Conservation (phyloP, 768 basidiomycete genomes). For the Suillus decipiens region DNA sequence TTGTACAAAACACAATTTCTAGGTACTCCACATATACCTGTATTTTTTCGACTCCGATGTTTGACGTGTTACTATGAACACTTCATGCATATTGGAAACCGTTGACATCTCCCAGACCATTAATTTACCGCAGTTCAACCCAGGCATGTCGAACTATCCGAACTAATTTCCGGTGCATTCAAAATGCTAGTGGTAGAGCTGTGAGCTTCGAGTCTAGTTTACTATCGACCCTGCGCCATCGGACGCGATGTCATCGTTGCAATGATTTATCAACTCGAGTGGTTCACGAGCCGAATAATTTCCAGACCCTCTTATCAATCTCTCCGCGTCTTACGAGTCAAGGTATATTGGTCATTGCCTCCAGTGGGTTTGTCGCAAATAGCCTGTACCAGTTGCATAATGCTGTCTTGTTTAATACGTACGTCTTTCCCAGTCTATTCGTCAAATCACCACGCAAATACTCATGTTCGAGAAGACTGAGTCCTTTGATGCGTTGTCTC, state of each 20-base stretch:
- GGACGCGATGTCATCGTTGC: neutral
- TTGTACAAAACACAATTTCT: too few relatives aligned
- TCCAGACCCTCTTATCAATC: neutral
- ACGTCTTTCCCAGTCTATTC: neutral
- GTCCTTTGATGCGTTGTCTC: constrained; percentile 28
- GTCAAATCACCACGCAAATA: constrained; percentile 28
- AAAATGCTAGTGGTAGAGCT: too few relatives aligned
- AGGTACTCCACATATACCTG: too few relatives aligned
- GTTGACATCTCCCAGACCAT: too few relatives aligned
- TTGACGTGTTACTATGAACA: too few relatives aligned
- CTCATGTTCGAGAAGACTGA: constrained; percentile 34
- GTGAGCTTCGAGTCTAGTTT: neutral
- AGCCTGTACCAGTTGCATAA: neutral
- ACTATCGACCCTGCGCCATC: neutral
- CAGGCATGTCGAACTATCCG: too few relatives aligned
- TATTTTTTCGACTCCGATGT: too few relatives aligned
- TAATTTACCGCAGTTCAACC: too few relatives aligned
- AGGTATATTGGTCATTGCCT: neutral
- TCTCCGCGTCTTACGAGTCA: neutral
- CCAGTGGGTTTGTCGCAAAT: neutral
- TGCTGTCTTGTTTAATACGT: neutral
- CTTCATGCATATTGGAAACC: too few relatives aligned
- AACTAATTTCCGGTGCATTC: too few relatives aligned
- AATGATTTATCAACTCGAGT: neutral
- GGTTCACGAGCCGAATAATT: neutral